Percentiles rank a stretch among this genome's conserved stretches.
Evolutionary conservation across 164 flowering plant genomes (phyloP).

Genomic region (Buxus sempervirens): DNA sequence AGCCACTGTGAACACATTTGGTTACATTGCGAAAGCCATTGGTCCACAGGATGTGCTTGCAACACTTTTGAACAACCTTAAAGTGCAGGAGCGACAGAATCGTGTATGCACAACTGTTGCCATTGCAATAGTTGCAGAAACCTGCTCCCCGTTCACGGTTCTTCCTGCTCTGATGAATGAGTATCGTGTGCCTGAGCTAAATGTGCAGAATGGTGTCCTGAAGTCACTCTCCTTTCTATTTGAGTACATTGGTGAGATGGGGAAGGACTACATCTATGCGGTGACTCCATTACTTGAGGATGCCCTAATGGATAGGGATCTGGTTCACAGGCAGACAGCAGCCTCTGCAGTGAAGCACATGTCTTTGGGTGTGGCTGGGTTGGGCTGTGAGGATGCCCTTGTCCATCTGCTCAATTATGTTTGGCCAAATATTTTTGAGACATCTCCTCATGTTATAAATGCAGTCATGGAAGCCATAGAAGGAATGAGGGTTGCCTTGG

Average conservation of each 20-base stretch:
- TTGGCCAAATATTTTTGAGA: conserved; percentile 98
- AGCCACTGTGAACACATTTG: conserved; percentile 97
- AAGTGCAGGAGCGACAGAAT: conserved; percentile 97
- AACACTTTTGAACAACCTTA: conserved; percentile 87
- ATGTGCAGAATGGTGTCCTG: conserved; percentile 95
- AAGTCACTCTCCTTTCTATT: conserved; percentile 91
- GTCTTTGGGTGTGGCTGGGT: conserved; percentile 95
- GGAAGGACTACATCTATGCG: conserved; percentile 94
- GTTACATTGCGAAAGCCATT: conserved; percentile 97
- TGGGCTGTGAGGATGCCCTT: conserved; percentile 94
- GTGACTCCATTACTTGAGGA: conserved; percentile 98
- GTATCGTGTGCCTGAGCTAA: conserved; percentile 96
- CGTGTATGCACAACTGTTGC: conserved; percentile 99
- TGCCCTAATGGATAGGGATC: conserved; percentile 94
- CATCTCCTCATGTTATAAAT: conserved; percentile 96
- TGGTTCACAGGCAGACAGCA: conserved; percentile 97
- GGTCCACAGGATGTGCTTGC: conserved; percentile 99
- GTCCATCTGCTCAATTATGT: conserved; percentile 83
- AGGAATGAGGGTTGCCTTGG: conserved; percentile 98
- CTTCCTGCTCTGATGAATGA: conserved; percentile 97
- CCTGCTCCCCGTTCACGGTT: conserved; percentile 97
- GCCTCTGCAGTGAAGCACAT: conserved; percentile 98
- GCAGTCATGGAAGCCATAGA: conserved; percentile 98
- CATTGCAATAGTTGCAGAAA: conserved; percentile 96
- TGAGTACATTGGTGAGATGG: conserved; percentile 99